phyloP scores from a whole-genome alignment of 2,329 filamentous ascomycete genomes.

The Alternaria arborescens region DNA sequence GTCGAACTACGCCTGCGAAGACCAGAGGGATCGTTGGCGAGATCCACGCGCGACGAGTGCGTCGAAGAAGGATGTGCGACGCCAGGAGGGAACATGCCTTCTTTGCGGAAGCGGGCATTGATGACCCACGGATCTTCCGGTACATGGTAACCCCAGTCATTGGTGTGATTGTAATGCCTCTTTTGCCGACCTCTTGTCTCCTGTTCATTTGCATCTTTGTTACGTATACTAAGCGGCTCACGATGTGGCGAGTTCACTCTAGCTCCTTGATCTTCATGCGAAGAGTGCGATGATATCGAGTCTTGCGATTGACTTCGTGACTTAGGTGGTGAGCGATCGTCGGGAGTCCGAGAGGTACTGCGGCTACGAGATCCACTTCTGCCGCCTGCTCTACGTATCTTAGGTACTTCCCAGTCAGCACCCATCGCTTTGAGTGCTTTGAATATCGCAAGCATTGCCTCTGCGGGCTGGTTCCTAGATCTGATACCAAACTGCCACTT shows the following conservation, averaged over 20 bases:
- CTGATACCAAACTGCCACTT: conserved; percentile 99
- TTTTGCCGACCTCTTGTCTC: conserved; percentile 48
- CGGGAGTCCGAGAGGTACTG: conserved; percentile 38
- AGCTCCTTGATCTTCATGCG: conserved; percentile 30
- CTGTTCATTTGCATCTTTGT: conserved; percentile 29
- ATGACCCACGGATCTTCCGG: conserved; percentile 96
- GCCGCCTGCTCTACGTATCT: conserved; percentile 52
- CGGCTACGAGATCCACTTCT: conserved; percentile 48
- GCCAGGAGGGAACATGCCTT: conserved; percentile 71
- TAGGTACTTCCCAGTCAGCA: conserved; percentile 79
- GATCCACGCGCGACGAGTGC: conserved; percentile 59
- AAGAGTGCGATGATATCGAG: conserved; percentile 46
- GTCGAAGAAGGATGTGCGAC: conserved; percentile 60
- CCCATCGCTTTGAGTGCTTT: conserved; percentile 87
- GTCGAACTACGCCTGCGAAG: conserved; percentile 44
- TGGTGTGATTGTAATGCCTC: conserved; percentile 55
- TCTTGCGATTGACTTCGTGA: conserved; percentile 43
- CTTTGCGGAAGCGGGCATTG: conserved; percentile 85
- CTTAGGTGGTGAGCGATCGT: conserved; percentile 44
- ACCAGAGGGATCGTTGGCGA: conserved; percentile 44
- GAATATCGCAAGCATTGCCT: conserved; percentile 95
- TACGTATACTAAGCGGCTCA: conserved; percentile 44
- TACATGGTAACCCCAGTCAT: conserved; percentile 76
- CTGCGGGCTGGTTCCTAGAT: conserved; percentile 90
- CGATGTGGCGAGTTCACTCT: conserved; percentile 27